Base-by-base conservation (phyloP, 1,284 basidiomycete genomes). In the Rhodotorula sp. region DNA sequence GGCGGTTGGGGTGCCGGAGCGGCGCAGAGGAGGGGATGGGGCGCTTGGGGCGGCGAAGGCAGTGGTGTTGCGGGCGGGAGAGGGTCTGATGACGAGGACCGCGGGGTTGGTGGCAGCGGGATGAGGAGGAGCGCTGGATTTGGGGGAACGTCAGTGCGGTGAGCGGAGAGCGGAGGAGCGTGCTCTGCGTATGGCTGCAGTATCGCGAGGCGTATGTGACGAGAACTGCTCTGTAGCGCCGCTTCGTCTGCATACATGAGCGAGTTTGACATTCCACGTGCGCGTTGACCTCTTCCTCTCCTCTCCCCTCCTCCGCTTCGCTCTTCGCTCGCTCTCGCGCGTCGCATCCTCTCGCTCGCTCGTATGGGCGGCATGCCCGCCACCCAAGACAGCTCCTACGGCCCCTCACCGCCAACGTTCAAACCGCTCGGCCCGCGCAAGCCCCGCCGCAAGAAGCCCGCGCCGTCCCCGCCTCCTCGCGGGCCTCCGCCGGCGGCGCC, bases 101-200 rank as follows among this genome's bases (percentile, higher is more conserved):
- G 76, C n/a, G 75, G 74, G 9, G 58, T 75, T 25, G 90, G 79
- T 83, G 84, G 59, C 12, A 72, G 75, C 54, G 73, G 61, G 34
- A 70, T 77, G 71, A 61, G 72, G 48, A 67, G 67, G 27, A 89
- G 88, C 77, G 88, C 88, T 32, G 90, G 89, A 0, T 84, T 88
- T 67, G 90, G 90, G 46, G 87, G 89, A 34, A 89, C 90, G 2
- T 87, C 81, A 54, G 77, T 77, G 65, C 56, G 77, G 44, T 78
- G 61, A 61, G n/a, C 19, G 44, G 44, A 19, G 59, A 10, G 59
- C 25, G 12, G 22, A 8, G 27, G 36, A 7, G 15, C n/a, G 39
- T 19, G 56, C 10, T 10, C 6, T 6, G 39, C 9, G 17, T 32
- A 4, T 5, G 32, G 19, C 6, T 17, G 21, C 32, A 34, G 1